These are phyloP conservation scores for Abrus pulchellus DNA, from an alignment of 306 rosid species.

Conservation along the genomic window DNA sequence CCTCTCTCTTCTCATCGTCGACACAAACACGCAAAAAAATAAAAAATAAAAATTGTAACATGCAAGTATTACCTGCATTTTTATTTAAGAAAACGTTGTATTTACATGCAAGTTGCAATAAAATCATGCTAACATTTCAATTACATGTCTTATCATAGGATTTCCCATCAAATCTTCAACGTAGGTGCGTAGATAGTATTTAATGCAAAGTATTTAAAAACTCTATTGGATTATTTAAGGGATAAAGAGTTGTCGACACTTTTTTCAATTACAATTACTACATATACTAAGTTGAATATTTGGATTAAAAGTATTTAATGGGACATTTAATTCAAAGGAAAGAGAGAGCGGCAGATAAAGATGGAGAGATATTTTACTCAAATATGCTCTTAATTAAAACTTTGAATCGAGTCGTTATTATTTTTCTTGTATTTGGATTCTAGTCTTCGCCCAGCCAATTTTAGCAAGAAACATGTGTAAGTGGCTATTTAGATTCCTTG, in stretches of 20 bases:
- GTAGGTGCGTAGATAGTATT: background rate
- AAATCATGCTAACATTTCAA: background rate
- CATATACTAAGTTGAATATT: background rate
- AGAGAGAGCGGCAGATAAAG: background rate
- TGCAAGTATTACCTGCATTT: no score
- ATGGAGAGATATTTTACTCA: background rate
- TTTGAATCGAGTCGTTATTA: background rate
- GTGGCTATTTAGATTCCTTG: background rate
- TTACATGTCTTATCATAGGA: background rate
- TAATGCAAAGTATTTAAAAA: background rate
- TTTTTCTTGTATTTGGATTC: background rate
- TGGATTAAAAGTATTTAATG: background rate
- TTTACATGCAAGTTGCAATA: no score
- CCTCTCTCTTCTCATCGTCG: no score
- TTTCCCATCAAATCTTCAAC: background rate
- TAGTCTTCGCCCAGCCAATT: background rate
- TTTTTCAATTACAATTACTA: background rate
- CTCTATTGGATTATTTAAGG: background rate
- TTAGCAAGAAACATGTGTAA: constrained; percentile 20
- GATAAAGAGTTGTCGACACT: background rate
- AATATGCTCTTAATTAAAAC: background rate
- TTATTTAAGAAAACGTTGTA: no score
- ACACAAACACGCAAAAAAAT: no score
- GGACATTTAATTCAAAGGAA: background rate
- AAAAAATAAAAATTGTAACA: no score